Percentiles rank a stretch among this genome's conserved stretches.
Evolutionary conservation across 1,284 basidiomycete genomes (phyloP).

Genomic region (Leccinum subspadiceum): DNA sequence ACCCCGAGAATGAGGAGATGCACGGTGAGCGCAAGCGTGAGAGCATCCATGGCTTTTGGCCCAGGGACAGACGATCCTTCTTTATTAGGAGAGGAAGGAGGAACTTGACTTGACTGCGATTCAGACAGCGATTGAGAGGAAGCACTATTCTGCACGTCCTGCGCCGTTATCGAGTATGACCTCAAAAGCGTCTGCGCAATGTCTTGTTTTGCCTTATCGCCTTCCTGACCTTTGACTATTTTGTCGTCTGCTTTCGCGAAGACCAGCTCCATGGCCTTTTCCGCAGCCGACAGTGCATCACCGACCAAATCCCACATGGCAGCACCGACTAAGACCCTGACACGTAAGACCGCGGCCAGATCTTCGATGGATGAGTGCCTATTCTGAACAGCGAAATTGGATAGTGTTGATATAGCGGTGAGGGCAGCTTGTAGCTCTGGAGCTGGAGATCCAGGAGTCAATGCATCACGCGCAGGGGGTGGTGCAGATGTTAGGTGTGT

Average conservation of each 20-base stretch:
- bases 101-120: constrained; percentile 17
- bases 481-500: constrained; percentile 37
- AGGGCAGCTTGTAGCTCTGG: constrained; percentile 39
- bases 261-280: constrained; percentile 43
- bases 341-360: constrained; percentile 48
- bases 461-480: constrained; percentile 2
- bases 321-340: constrained; percentile 50
- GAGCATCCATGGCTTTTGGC: constrained; percentile 26
- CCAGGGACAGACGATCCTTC: constrained; percentile 2
- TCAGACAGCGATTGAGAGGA: constrained; percentile 31
- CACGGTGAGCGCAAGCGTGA: constrained; percentile 46
- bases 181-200: constrained; percentile 19
- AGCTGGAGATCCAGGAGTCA: constrained; percentile 7
- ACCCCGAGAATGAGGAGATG: constrained; percentile 58
- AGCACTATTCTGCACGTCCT: constrained; percentile 26
- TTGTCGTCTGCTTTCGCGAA: constrained; percentile 26
- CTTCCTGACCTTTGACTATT: constrained; percentile 2
- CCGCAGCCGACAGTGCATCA: constrained; percentile 43
- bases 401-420: constrained; percentile 42
- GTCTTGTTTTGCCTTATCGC: constrained; percentile 20
- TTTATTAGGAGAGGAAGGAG: constrained; percentile 6
- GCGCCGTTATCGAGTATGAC: constrained; percentile 31
- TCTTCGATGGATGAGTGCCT: constrained; percentile 45
- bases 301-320: constrained; percentile 52
- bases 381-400: constrained; percentile 38